Evolutionary conservation across 768 basidiomycete species (phyloP).

Genomic region (Psilocybe cubensis): DNA sequence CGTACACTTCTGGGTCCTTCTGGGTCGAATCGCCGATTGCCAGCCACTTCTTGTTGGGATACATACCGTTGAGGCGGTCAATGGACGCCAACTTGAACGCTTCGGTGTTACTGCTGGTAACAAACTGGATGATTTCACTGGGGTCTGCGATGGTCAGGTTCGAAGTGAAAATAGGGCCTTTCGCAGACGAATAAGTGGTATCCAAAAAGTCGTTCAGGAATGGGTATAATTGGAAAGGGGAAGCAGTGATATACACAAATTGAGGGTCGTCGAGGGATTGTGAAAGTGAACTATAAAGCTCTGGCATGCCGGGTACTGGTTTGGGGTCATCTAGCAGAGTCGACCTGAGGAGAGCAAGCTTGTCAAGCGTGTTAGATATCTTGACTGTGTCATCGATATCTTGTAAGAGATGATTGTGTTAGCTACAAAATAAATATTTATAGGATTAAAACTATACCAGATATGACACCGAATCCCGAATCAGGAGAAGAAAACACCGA

Average conservation of each 20-base stretch:
- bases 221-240: slow-evolving; percentile 49
- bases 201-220: slow-evolving; percentile 45
- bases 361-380: slow-evolving; percentile 42
- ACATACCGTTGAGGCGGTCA: slow-evolving; percentile 41
- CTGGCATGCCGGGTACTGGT: slow-evolving; percentile 49
- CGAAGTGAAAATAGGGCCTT: slow-evolving; percentile 41
- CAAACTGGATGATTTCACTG: slow-evolving; percentile 29
- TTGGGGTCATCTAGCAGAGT: slow-evolving; percentile 43
- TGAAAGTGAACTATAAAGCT: slow-evolving; percentile 41
- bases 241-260: slow-evolving; percentile 48
- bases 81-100: slow-evolving; percentile 42
- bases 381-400: slow-evolving; percentile 52
- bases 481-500: slow-evolving; percentile 39
- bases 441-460: slow-evolving; percentile 27
- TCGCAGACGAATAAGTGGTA: slow-evolving; percentile 34
- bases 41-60: slow-evolving; percentile 46
- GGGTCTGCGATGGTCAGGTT: slow-evolving; percentile 40
- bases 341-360: slow-evolving; percentile 32
- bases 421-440: background rate
- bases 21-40: slow-evolving; percentile 48
- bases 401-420: slow-evolving; percentile 12
- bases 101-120: slow-evolving; percentile 27
- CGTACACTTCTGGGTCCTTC: slow-evolving; percentile 50
- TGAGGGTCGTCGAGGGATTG: slow-evolving; percentile 38
- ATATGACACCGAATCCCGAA: slow-evolving; percentile 46